A percentile compares a stretch with the other conserved stretches of the same genome.
These are phyloP conservation scores for Dipteronia dyeriana DNA, from an alignment of 345 rosid species.

Conservation along the genomic window DNA sequence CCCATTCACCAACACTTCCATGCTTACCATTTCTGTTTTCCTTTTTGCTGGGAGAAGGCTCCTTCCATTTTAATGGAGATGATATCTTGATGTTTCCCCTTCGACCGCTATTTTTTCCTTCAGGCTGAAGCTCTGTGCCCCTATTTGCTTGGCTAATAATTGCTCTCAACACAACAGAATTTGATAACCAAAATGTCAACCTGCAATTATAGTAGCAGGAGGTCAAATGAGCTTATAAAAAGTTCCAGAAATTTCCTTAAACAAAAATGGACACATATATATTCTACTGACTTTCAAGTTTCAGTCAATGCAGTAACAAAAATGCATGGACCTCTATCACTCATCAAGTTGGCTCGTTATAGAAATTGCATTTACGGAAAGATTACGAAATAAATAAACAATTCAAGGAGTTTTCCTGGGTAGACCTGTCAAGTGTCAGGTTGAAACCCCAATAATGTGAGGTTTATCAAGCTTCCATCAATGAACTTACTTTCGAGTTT, in stretches of 20 bases:
- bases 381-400: neutral
- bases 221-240: conserved; percentile 9
- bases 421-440: neutral
- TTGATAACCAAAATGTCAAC: conserved; percentile 94
- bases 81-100: conserved; percentile 39
- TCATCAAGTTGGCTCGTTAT: conserved; percentile 5
- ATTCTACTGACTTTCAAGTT: neutral
- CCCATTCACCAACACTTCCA: conserved; percentile 52
- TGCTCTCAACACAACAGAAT: conserved; percentile 72
- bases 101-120: conserved; percentile 36
- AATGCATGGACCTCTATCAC: neutral
- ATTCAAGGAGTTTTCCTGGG: neutral
- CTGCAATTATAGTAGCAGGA: conserved; percentile 39
- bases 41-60: conserved; percentile 45
- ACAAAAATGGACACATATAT: neutral
- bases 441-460: neutral
- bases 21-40: conserved; percentile 27
- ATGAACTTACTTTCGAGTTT: neutral
- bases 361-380: conserved; percentile 1
- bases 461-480: neutral
- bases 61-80: conserved; percentile 65
- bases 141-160: conserved; percentile 52
- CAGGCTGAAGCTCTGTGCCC: conserved; percentile 38
- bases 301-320: neutral
- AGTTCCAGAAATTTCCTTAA: conserved; percentile 10